These are phyloP conservation scores for Podosphaera aphanis DNA, from an alignment of 2,329 filamentous ascomycete species.

Conservation along the genomic window DNA sequence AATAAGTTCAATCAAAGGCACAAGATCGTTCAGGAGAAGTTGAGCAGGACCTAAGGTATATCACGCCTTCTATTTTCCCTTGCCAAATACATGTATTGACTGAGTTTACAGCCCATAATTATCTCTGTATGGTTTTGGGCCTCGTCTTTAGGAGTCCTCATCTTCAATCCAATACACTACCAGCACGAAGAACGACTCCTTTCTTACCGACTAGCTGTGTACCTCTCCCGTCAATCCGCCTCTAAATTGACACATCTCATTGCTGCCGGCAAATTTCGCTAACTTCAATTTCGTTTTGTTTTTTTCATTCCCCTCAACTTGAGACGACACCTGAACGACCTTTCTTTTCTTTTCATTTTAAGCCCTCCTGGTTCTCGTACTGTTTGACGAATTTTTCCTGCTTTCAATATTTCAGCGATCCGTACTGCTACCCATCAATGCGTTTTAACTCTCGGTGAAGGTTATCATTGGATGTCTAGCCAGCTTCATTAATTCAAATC, in stretches of 20 bases:
- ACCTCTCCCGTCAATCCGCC: neutral
- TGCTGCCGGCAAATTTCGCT: neutral
- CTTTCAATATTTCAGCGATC: neutral
- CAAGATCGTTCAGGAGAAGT: neutral
- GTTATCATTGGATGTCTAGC: neutral
- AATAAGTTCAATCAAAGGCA: neutral
- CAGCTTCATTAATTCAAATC: neutral
- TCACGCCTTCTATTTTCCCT: neutral
- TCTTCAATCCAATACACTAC: neutral
- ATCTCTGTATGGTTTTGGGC: neutral
- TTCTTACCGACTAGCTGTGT: neutral
- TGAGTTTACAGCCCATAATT: neutral
- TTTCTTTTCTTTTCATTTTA: neutral
- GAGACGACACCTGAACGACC: neutral
- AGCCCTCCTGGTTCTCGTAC: neutral
- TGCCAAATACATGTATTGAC: neutral
- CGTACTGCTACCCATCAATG: neutral
- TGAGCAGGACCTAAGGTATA: neutral
- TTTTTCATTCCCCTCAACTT: neutral
- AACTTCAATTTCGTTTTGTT: neutral
- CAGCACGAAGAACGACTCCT: neutral
- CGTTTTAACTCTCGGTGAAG: neutral
- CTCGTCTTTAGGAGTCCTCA: neutral
- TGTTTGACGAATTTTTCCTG: neutral
- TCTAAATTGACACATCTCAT: neutral